Evolutionary conservation across 169 alveolate genomes (phyloP).

Genomic region (Neospora caninum): DNA sequence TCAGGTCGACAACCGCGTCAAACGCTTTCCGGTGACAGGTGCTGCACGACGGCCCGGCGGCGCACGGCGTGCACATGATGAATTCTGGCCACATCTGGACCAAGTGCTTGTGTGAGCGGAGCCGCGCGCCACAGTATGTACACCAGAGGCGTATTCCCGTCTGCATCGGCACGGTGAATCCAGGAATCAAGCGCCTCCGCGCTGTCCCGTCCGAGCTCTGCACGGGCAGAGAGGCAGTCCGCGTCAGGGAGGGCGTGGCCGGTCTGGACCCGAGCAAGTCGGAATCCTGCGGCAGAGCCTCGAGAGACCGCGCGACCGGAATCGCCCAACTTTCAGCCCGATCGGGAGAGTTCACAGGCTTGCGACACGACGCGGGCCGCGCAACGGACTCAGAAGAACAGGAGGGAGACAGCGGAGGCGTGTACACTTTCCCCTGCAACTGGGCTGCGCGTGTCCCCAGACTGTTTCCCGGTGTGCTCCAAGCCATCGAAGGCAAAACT

Average conservation of each 20-base stretch:
- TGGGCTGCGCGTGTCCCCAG: no score
- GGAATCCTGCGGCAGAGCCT: neutral
- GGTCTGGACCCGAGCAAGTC: neutral
- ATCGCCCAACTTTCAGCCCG: neutral
- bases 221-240: neutral
- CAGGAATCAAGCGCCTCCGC: neutral
- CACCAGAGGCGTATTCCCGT: neutral
- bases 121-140: slow-evolving; percentile 37
- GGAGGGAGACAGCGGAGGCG: no score
- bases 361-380: no score
- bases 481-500: no score
- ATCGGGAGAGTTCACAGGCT: neutral
- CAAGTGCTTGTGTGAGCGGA: slow-evolving; percentile 13
- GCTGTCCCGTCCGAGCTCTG: neutral
- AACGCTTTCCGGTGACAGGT: slow-evolving; percentile 20
- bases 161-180: neutral
- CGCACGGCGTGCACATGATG: slow-evolving; percentile 13
- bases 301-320: neutral
- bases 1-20: neutral
- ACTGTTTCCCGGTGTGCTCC: no score
- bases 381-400: no score
- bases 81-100: slow-evolving; percentile 16
- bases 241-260: neutral
- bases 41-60: slow-evolving; percentile 15
- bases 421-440: no score